phyloP scores from a whole-genome alignment of 225 moss, liverwort and hornwort genomes.

The Marchantia polymorpha region DNA sequence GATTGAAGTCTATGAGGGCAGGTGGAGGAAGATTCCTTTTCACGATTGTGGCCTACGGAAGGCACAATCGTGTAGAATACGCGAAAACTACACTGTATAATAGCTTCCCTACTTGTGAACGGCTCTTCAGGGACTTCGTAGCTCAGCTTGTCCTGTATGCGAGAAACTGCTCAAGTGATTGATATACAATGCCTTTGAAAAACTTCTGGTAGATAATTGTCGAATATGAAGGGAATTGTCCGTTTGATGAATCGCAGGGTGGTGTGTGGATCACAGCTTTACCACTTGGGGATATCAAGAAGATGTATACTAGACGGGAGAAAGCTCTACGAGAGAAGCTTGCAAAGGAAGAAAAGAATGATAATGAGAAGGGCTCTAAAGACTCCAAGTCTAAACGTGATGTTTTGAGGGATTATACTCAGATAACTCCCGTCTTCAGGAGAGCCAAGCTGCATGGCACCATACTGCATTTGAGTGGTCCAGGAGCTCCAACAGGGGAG shows the following conservation, averaged over 20 bases:
- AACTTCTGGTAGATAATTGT: too few species aligned
- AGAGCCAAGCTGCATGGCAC: constrained; percentile 57
- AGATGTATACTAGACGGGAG: constrained; percentile 55
- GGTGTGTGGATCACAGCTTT: constrained; percentile 72
- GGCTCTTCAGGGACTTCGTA: neutral
- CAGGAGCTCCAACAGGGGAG: constrained; percentile 49
- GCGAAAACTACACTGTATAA: neutral
- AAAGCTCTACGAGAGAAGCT: constrained; percentile 50
- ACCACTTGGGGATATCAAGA: constrained; percentile 59
- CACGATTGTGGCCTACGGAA: neutral
- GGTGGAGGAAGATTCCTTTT: neutral
- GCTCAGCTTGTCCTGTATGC: neutral
- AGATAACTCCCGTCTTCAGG: constrained; percentile 73
- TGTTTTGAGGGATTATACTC: constrained; percentile 38
- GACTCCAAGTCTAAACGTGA: constrained; percentile 50
- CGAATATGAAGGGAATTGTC: neutral
- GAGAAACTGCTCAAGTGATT: too few species aligned
- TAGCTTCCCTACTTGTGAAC: neutral
- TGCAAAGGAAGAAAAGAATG: constrained; percentile 56
- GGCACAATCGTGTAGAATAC: neutral
- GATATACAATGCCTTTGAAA: neutral
- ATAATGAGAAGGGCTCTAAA: constrained; percentile 43
- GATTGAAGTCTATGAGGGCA: neutral
- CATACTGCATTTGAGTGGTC: constrained; percentile 48
- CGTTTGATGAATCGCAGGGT: constrained; percentile 46